Base-by-base conservation (phyloP, 805 yeast species). In the Candida mattraensis region DNA sequence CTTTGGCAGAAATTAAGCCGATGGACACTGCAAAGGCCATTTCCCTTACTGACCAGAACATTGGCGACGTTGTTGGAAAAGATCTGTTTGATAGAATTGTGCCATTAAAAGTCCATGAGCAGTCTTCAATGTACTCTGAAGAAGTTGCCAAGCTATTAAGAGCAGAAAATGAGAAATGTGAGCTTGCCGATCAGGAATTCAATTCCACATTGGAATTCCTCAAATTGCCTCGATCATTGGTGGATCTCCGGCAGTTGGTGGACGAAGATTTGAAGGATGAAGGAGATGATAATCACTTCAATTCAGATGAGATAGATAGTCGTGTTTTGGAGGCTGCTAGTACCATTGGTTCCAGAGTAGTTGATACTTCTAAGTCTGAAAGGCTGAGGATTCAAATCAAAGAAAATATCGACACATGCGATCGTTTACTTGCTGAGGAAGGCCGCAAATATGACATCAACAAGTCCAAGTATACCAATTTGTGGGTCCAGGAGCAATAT, bases 41-140 rank as follows among this genome's bases (percentile, higher is more conserved):
- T 5, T 66, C 80, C 3, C 50, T 79, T 22, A 62, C 59, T 26
- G 73, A 70, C n/a, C 72, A 66, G 31, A 70, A 66, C 29, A 65
- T 83, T 27, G 67, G 68, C 25, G 63, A 69, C 8, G 47, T 70
- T 31, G 58, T 68, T 37, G 69, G 79, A 51, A 59, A 61, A 28
- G 82, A 80, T 42, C 67, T 91, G 29, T 87, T 87, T 59, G 82
- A 74, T 31, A 82, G 80, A 44, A 84, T 91, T 14, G 78, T 93
- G 5, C 98, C 98, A 2, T 68, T 88, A 53, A 76, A 80, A 21
- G 87, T 91, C 13, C 95, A 88, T 54, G 96, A 91, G 60, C 78
- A 84, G 49, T 76, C 87, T 35, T 86, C 96, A 44, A 68, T 80
- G 44, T 93, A 93, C 57, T 83, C 96, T 0, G 99, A 91, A 56